Evolutionary conservation across 23 red algal species (phyloP).

Genomic region (Gracilaria caudata): DNA sequence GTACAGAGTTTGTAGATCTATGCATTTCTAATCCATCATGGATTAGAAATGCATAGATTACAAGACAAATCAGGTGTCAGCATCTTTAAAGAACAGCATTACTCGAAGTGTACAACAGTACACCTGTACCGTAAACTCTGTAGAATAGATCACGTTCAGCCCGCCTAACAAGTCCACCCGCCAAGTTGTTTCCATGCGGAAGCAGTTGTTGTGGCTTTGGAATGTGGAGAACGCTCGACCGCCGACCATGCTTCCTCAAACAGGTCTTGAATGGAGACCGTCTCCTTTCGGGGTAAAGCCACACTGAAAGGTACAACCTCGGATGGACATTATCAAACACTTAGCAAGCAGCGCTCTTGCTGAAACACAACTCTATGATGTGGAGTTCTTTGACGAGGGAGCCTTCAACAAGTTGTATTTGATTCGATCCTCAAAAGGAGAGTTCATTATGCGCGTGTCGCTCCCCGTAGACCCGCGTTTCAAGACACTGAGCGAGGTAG

Average conservation of each 20-base stretch:
- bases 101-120: no score
- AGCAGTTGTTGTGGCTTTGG: no score
- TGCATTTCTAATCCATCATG: no score
- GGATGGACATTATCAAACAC: not conserved
- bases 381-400: not conserved
- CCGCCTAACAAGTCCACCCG: no score
- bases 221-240: no score
- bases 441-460: slow-evolving; percentile 16
- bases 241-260: not conserved
- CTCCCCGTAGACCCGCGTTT: not conserved
- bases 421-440: not conserved
- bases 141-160: no score
- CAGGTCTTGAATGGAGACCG: slow-evolving; percentile 1
- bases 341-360: not conserved
- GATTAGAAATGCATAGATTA: no score
- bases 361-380: not conserved
- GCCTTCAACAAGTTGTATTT: slow-evolving; percentile 16
- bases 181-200: no score
- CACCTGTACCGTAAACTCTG: no score
- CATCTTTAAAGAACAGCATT: no score
- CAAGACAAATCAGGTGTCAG: no score
- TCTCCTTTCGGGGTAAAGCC: not conserved
- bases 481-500: slow-evolving; percentile 27
- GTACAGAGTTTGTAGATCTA: no score
- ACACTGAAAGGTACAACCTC: not conserved